Percentiles rank a stretch among this genome's conserved stretches.
These are phyloP conservation scores for Chenopodium album DNA, from an alignment of 148 eudicot genomes.

Conservation along the genomic window DNA sequence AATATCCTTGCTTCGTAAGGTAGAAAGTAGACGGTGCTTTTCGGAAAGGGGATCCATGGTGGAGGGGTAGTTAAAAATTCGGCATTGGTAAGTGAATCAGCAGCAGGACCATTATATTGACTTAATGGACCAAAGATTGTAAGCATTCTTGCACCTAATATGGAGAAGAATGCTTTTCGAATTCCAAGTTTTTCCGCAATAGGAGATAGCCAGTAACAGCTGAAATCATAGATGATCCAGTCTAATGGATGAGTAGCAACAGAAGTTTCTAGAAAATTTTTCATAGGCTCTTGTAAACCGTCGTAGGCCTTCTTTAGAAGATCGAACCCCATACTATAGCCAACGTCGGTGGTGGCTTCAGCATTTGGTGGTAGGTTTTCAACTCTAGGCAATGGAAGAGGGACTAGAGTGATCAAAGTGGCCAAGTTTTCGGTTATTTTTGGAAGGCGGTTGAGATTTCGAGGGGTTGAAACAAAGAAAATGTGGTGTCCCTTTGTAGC, in stretches of 20 bases:
- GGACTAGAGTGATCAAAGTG: conserved; percentile 11
- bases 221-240: conserved; percentile 39
- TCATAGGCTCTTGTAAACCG: conserved; percentile 10
- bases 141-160: conserved; percentile 12
- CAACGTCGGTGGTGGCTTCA: conserved; percentile 29
- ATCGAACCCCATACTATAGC: conserved; percentile 20
- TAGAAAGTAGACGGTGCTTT: not conserved
- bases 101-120: no score
- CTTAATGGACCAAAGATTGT: conserved; percentile 1
- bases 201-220: conserved; percentile 28
- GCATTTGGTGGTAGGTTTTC: conserved; percentile 2
- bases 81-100: not conserved
- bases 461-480: no score
- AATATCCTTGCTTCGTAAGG: not conserved
- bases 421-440: conserved; percentile 18
- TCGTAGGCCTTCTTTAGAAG: conserved; percentile 35
- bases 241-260: conserved; percentile 13
- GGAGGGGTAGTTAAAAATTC: conserved; percentile 16
- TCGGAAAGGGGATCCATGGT: not conserved
- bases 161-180: conserved; percentile 19
- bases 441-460: conserved; percentile 16
- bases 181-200: conserved; percentile 24
- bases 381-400: conserved; percentile 27
- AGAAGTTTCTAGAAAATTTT: not conserved
- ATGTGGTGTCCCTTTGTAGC: no score